Evolutionary conservation across 768 basidiomycete species (phyloP).

Genomic region (Lanmaoa pseudosensibilis): DNA sequence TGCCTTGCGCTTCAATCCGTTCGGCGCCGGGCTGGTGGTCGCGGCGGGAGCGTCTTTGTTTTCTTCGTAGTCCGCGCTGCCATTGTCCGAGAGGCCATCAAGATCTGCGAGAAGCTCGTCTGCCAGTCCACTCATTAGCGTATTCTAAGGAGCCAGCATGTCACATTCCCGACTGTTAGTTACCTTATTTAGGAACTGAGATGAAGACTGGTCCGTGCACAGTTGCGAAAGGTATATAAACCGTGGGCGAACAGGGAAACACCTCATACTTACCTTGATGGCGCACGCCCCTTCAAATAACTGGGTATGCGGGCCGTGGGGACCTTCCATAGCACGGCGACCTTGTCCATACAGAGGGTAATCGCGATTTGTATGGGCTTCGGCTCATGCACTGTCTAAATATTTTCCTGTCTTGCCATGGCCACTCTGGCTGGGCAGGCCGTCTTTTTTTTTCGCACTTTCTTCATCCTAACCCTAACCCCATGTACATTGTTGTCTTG

Average conservation of each 20-base stretch:
- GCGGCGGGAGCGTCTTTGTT: constrained; percentile 27
- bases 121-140: constrained; percentile 74
- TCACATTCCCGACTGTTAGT: neutral
- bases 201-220: constrained; percentile 19
- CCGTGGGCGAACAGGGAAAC: accelerated
- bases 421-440: constrained; percentile 47
- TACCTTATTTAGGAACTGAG: constrained; percentile 10
- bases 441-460: constrained; percentile 18
- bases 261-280: constrained; percentile 66
- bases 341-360: constrained; percentile 47
- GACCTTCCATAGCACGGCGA: constrained; percentile 54
- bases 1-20: constrained; percentile 65
- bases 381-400: constrained; percentile 75
- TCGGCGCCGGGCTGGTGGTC: constrained; percentile 20
- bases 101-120: constrained; percentile 93
- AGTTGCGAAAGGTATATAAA: constrained; percentile 6
- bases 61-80: constrained; percentile 50
- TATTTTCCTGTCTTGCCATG: constrained; percentile 72
- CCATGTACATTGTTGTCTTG: constrained; percentile 11
- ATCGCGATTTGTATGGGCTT: constrained; percentile 51
- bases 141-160: neutral
- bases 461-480: constrained; percentile 32
- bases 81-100: constrained; percentile 77
- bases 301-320: constrained; percentile 56
- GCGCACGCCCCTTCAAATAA: constrained; percentile 53